phyloP scores from a whole-genome alignment of 495 filamentous ascomycete species.

The Penicillium cosmopolitanum region DNA sequence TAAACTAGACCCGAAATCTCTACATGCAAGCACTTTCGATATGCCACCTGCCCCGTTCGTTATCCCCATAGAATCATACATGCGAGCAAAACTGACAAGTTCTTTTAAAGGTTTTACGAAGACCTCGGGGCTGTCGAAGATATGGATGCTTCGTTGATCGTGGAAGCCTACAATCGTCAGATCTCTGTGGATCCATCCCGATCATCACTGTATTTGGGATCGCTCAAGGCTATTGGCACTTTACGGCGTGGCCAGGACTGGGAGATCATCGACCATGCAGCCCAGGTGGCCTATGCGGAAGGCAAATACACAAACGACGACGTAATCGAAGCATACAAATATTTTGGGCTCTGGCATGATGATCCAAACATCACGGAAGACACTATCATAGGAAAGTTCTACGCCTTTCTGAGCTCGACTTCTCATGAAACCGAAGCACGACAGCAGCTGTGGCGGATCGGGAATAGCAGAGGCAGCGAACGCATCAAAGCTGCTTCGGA shows the following conservation, averaged over 20 bases:
- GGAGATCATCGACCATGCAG: conserved; percentile 39
- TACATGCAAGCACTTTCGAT: conserved; percentile 34
- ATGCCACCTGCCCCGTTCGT: conserved; percentile 45
- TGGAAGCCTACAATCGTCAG: conserved; percentile 47
- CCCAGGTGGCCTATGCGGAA: conserved; percentile 43
- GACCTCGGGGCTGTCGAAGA: conserved; percentile 49
- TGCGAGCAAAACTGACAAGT: conserved; percentile 15
- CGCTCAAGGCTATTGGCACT: conserved; percentile 39
- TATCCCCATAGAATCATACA: background rate
- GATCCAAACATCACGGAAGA: conserved; percentile 52
- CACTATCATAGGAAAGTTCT: conserved; percentile 60
- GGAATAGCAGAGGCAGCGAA: conserved; percentile 52
- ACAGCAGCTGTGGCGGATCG: conserved; percentile 59
- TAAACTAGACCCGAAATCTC: conserved; percentile 36
- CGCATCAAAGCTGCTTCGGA: conserved; percentile 58
- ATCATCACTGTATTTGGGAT: conserved; percentile 38
- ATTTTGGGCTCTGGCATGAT: conserved; percentile 50
- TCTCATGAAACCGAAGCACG: conserved; percentile 55
- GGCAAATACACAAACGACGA: conserved; percentile 55
- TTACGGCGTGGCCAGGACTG: conserved; percentile 41
- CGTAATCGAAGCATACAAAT: conserved; percentile 57
- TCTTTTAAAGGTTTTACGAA: conserved; percentile 41
- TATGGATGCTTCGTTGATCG: conserved; percentile 40
- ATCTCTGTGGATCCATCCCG: conserved; percentile 37
- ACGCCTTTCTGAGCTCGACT: conserved; percentile 52